Evolutionary conservation across 2,329 filamentous ascomycete species (phyloP).

Genomic region (Geosmithia flava): DNA sequence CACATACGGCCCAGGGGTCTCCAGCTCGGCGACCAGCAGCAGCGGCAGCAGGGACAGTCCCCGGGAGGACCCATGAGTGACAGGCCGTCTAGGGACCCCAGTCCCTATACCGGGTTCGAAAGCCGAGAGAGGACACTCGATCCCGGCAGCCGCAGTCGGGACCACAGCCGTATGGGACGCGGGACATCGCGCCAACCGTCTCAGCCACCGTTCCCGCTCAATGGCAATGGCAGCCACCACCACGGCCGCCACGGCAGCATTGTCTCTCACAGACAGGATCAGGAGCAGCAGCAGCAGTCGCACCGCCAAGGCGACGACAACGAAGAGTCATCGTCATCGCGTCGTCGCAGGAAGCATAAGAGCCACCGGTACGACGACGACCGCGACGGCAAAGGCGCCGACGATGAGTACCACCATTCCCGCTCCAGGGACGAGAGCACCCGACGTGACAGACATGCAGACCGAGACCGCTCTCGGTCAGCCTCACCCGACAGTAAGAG

Average conservation of each 20-base stretch:
- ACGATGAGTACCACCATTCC: constrained; percentile 33
- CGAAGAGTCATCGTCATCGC: constrained; percentile 26
- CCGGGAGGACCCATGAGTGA: constrained; percentile 1
- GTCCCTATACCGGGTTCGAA: constrained; percentile 18
- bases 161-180: constrained; percentile 5
- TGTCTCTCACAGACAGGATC: constrained; percentile 8
- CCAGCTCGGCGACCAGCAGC: constrained; percentile 27
- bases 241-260: constrained; percentile 32
- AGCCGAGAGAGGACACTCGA: constrained; percentile 8
- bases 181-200: constrained; percentile 4
- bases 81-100: constrained; percentile 13
- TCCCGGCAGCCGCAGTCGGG: constrained; percentile 9
- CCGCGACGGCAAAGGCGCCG: constrained; percentile 14
- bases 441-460: neutral
- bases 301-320: constrained; percentile 34
- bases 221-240: constrained; percentile 13
- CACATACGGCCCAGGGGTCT: constrained; percentile 45
- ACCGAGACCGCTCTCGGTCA: constrained; percentile 48
- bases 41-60: neutral
- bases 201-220: constrained; percentile 16
- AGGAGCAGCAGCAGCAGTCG: neutral
- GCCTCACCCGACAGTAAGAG: constrained; percentile 48
- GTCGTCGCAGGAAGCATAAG: constrained; percentile 27
- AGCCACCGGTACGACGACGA: constrained; percentile 29
- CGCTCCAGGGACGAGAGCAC: constrained; percentile 19